Conservation (phyloP, 2,329 filamentous ascomycete species). For the Kalmusia sp. region DNA sequence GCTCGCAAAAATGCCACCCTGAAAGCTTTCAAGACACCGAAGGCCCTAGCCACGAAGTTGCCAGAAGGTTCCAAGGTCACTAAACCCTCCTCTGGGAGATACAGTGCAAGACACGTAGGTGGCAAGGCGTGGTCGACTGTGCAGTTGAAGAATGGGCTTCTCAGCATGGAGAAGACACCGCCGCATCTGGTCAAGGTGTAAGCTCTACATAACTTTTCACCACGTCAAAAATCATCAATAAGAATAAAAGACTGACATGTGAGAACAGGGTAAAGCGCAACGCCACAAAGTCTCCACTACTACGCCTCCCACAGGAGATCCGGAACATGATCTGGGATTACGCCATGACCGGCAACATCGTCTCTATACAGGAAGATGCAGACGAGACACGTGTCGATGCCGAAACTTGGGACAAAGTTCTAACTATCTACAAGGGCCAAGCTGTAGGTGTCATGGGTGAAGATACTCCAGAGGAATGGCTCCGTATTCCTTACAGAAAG, state of each 20-base stretch:
- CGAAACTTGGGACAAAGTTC: background rate
- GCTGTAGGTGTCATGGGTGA: background rate
- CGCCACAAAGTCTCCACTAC: slow-evolving; percentile 3
- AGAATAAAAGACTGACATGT: background rate
- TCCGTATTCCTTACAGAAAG: background rate
- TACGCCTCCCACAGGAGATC: slow-evolving; percentile 15
- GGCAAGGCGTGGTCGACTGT: too few species aligned
- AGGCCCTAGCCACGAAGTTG: too few species aligned
- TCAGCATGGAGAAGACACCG: background rate
- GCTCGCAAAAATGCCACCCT: too few species aligned
- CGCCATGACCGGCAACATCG: slow-evolving; percentile 6
- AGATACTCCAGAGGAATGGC: slow-evolving; percentile 1
- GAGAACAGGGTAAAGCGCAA: slow-evolving; percentile 1
- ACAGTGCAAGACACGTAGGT: too few species aligned
- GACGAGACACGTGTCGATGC: background rate
- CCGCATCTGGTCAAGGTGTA: background rate
- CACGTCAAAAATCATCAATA: background rate
- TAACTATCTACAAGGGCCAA: background rate
- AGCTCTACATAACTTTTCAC: too few species aligned
- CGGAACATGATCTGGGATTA: slow-evolving; percentile 11
- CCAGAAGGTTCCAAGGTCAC: too few species aligned
- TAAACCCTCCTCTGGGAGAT: too few species aligned
- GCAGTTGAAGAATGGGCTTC: background rate
- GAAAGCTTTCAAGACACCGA: too few species aligned
- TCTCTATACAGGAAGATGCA: background rate